phyloP scores from a whole-genome alignment of 1,139 yeast species.

The Geotrichum macrosporum region DNA sequence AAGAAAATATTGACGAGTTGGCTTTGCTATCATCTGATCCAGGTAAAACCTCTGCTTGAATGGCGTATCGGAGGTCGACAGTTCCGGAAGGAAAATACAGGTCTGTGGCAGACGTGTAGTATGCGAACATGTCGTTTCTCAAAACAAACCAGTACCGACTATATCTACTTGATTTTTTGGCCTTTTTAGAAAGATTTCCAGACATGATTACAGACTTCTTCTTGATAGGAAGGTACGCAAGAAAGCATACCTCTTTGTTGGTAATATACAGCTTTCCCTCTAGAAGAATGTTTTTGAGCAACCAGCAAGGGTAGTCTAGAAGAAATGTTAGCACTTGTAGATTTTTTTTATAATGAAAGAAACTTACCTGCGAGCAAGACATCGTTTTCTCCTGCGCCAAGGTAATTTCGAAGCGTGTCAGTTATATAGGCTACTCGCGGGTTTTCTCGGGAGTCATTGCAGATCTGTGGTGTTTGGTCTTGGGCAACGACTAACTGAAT shows the following conservation, averaged over 20 bases:
- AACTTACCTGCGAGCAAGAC: conserved; percentile 30
- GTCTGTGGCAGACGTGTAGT: conserved; percentile 69
- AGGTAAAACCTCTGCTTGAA: conserved; percentile 51
- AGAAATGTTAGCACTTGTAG: conserved; percentile 10
- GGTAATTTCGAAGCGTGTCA: conserved; percentile 29
- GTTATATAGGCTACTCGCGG: conserved; percentile 29
- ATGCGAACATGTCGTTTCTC: conserved; percentile 61
- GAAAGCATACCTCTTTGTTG: conserved; percentile 58
- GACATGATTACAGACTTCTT: conserved; percentile 43
- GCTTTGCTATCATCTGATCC: conserved; percentile 32
- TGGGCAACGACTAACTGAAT: conserved; percentile 15
- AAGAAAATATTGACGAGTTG: conserved; percentile 29
- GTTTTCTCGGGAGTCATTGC: conserved; percentile 17
- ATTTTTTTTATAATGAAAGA: too few species aligned
- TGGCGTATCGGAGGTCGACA: conserved; percentile 64
- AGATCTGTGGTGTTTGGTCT: neutral
- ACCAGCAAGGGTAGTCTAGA: conserved; percentile 64
- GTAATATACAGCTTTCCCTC: conserved; percentile 86
- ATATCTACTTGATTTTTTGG: conserved; percentile 31
- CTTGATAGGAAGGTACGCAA: conserved; percentile 70
- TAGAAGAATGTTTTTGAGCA: conserved; percentile 70
- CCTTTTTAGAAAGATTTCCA: conserved; percentile 41
- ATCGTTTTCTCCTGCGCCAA: conserved; percentile 31
- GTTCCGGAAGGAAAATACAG: conserved; percentile 76
- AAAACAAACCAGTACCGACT: conserved; percentile 73